Evolutionary conservation across 2,329 filamentous ascomycete species (phyloP), one percentile per base, ranked within the genome.

Genomic region (Rhexocercosporidium sp.): DNA sequence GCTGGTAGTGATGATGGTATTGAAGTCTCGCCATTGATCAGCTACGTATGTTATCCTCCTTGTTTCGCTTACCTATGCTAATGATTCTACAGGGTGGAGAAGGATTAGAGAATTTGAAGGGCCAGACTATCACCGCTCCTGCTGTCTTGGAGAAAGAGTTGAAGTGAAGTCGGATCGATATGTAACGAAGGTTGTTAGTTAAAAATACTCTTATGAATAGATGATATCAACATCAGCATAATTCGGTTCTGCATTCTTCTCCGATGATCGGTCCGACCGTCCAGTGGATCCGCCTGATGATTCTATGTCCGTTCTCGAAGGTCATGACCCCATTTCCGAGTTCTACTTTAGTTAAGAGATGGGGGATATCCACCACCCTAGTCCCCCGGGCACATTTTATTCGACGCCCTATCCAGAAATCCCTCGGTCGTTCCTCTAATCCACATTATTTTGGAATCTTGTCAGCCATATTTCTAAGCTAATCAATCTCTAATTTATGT

Each of bases 11-110:
- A 86, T 16, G 82, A 83, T 41, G 95, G 96, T 44, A 85, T 99
- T 41, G 96, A 99, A 79, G 89, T 99, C 20, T 97, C 94, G 63
- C 96, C 96, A 44, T 83, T 97, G 75, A 91, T 96, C 78, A 97
- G 94, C 87, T 99, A 99, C 78, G 94, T 96, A 88, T 88, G 93
- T 91, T 62, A 59, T 62, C 44, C 56, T 47, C 62, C 16, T 29
- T 65, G 1, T 29, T 46, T 51, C 39, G 27, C n/a, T 57, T 69
- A 37, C 12, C 57, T 25, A 51, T 81, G 89, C 68, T 86, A 86
- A 49, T 88, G 85, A 70, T 82, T 81, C 62, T 81, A 70, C 68
- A 88, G 86, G 85, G 84, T 66, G 89, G 89, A 66, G 89, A 91
- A 78, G 88, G 87, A 37, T 79, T 91, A 8, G 86, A 87, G 65